Conservation (phyloP, 768 basidiomycete species). For the Serendipita indica region DNA sequence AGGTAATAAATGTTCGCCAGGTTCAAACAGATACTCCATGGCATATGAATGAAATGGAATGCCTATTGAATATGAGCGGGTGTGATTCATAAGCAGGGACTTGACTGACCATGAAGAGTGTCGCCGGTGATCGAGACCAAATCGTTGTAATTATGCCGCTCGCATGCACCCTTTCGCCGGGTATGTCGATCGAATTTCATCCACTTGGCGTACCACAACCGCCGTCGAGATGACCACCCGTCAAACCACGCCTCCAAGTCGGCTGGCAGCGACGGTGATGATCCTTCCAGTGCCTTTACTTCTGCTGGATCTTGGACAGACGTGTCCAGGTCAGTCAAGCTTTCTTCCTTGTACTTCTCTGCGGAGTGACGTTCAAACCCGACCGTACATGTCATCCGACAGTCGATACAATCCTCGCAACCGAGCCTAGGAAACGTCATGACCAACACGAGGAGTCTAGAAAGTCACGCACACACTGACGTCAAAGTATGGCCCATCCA, state of each 20-base stretch:
- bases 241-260: constrained; percentile 3
- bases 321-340: not conserved
- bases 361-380: not conserved
- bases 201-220: constrained; percentile 5
- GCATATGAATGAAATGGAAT: not conserved
- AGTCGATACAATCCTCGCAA: constrained; percentile 8
- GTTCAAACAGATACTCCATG: not conserved
- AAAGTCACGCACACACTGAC: not conserved
- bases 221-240: constrained; percentile 7
- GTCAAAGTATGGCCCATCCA: constrained; percentile 4
- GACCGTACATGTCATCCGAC: not conserved
- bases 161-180: not conserved
- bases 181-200: not conserved
- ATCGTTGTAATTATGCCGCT: not conserved
- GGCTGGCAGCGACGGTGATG: not conserved
- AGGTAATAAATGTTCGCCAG: not conserved
- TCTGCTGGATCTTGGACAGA: not conserved
- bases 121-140: not conserved
- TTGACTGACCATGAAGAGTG: not conserved
- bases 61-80: not conserved
- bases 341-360: not conserved
- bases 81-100: not conserved
- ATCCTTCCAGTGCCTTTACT: not conserved
- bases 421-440: not conserved
- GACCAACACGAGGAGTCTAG: not conserved